A percentile compares a stretch with the other conserved stretches of the same genome.
phyloP scores from a whole-genome alignment of 2,329 filamentous ascomycete genomes.

The Fusarium sp. region DNA sequence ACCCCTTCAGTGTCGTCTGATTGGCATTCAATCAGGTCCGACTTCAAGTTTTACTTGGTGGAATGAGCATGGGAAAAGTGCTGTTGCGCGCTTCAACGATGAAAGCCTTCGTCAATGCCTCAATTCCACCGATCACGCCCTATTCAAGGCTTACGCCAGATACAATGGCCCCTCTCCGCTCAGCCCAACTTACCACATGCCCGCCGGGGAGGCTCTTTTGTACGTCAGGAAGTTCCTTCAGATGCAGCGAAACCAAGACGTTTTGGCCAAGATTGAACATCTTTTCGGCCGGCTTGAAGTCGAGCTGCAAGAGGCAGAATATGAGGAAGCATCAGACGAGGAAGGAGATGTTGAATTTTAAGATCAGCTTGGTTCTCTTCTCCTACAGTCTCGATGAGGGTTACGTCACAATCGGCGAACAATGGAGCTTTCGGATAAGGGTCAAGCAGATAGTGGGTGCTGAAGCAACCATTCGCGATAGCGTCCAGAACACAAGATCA shows the following conservation, averaged over 20 bases:
- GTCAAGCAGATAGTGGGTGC: too few relatives aligned
- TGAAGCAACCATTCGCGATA: too few relatives aligned
- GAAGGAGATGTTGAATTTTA: too few relatives aligned
- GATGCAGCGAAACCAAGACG: neutral
- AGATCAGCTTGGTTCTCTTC: too few relatives aligned
- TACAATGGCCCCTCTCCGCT: too few relatives aligned
- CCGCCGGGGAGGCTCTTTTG: neutral
- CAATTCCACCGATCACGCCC: accelerated
- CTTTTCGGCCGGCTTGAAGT: neutral
- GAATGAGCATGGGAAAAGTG: neutral
- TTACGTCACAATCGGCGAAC: too few relatives aligned
- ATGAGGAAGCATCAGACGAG: too few relatives aligned
- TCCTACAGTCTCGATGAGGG: too few relatives aligned
- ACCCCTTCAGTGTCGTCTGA: neutral
- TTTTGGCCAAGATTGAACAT: neutral
- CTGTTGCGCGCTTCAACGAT: neutral
- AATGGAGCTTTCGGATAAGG: too few relatives aligned
- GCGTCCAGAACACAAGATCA: too few relatives aligned
- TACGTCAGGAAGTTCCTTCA: neutral
- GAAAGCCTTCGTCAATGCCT: neutral
- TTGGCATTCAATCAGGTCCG: neutral
- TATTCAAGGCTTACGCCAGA: accelerated
- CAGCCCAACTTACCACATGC: too few relatives aligned
- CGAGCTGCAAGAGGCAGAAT: neutral
- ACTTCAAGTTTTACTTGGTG: neutral